Base-by-base conservation (phyloP, 2,329 filamentous ascomycete species). In the Ophiostoma novo-ulmi region DNA sequence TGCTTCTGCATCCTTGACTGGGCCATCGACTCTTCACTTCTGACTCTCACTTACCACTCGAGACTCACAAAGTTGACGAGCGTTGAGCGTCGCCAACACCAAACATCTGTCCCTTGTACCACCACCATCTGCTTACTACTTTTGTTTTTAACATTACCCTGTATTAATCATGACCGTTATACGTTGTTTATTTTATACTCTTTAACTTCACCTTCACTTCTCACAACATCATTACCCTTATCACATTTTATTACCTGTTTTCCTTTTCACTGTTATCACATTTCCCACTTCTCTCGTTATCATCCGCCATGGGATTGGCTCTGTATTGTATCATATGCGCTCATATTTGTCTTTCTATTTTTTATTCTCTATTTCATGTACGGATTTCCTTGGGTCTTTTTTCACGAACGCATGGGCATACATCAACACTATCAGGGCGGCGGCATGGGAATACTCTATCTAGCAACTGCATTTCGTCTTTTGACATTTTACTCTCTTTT, bases 81-180 rank as follows among this genome's bases (percentile, higher is more conserved):
- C 31, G 31, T 31, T 3, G 63, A 38, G 35, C 36, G 63, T 38
- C 36, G 36, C 63, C 36, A n/a, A 17, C 36, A 20, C 63, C 11
- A 64, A 13, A 5, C 8, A 6, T 39, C 6, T 68, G 66, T 64
- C 61, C 41, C 36, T 10, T 71, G 71, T 65, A 38, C 64, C 41
- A 68, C 72, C 65, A 71, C 52, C 70, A 72, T 73, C 66, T 65
- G 64, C 17, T 71, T 31, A 31, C 31, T 31, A 31, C 31, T 31
- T 31, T 3, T 31, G 31, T 71, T 73, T 73, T 48, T 35, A 61
- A 72, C 73, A 73, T 73, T 71, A 69, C 58, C 63, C 26, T 69
- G 38, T 75, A 75, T 74, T 77, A 76, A 76, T 76, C 75, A 75
- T 61, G 61, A 71, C 72, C 70, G 17, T 14, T 64, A 22, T 22